phyloP scores from a whole-genome alignment of 805 yeast species.

The Metahyphopichia silvanorum region DNA sequence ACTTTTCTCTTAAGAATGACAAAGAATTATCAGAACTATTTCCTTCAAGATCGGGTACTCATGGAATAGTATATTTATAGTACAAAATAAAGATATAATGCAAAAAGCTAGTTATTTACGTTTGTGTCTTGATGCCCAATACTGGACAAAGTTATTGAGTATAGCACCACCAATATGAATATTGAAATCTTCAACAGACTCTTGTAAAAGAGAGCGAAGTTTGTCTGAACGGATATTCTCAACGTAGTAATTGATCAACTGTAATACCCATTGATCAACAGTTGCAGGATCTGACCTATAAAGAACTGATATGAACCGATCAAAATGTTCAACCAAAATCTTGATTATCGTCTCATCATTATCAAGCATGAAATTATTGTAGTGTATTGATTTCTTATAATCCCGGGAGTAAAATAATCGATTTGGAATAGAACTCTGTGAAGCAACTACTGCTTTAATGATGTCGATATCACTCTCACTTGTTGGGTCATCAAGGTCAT shows the following conservation, averaged over 20 bases:
- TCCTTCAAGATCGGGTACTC: neutral
- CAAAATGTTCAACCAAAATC: slow-evolving; percentile 5
- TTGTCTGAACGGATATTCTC: slow-evolving; percentile 1
- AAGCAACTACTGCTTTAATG: slow-evolving; percentile 9
- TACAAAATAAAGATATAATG: too few species aligned
- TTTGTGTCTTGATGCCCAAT: too few species aligned
- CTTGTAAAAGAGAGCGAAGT: neutral
- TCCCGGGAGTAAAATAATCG: neutral
- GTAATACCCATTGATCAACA: slow-evolving; percentile 3
- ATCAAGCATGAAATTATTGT: neutral
- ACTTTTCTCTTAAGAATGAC: slow-evolving; percentile 32
- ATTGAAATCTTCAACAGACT: neutral
- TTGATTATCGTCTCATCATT: neutral
- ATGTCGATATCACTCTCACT: slow-evolving; percentile 1
- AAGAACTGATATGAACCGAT: slow-evolving; percentile 5
- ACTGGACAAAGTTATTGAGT: neutral
- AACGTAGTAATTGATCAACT: slow-evolving; percentile 4
- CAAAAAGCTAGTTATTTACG: too few species aligned
- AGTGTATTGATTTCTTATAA: neutral
- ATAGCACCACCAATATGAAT: neutral
- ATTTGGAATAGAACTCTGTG: slow-evolving; percentile 5
- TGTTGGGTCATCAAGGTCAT: slow-evolving; percentile 1
- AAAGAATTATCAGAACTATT: neutral
- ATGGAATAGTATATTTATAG: slow-evolving; percentile 1
- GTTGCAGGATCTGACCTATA: slow-evolving; percentile 3